These are phyloP conservation scores for Neurospora sp. DNA, from an alignment of 495 filamentous ascomycete species.

Conservation along the genomic window DNA sequence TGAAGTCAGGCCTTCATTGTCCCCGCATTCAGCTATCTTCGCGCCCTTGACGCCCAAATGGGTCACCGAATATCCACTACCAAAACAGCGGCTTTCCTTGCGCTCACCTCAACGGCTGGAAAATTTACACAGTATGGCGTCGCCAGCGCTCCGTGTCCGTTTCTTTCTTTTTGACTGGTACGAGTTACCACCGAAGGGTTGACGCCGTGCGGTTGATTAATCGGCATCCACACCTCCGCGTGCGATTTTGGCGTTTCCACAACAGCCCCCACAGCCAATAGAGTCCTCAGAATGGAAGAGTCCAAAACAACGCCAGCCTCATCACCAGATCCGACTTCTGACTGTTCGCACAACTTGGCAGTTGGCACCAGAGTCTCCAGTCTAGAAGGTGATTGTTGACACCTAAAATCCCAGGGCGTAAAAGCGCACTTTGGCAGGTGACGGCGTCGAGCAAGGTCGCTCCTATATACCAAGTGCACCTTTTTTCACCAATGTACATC, in stretches of 20 bases:
- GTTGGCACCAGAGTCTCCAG: neutral
- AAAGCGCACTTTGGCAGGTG: neutral
- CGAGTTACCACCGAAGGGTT: neutral
- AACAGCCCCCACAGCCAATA: neutral
- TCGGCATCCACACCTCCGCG: slow-evolving; percentile 6
- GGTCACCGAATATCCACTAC: slow-evolving; percentile 8
- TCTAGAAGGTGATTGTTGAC: neutral
- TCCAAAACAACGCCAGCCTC: neutral
- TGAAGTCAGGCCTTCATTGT: neutral
- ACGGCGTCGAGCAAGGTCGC: neutral
- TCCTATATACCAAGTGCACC: neutral
- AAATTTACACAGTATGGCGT: neutral
- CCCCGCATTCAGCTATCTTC: neutral
- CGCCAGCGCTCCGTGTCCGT: neutral
- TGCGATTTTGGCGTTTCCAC: neutral
- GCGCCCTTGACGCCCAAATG: slow-evolving; percentile 5
- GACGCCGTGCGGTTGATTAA: neutral
- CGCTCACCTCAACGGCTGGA: neutral
- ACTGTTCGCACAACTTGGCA: neutral
- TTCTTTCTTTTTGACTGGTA: neutral
- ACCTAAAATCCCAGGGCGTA: neutral
- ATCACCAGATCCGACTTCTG: neutral
- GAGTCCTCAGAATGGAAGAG: neutral
- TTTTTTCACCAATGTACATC: neutral
- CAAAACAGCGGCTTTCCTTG: neutral